phyloP scores from a whole-genome alignment of 139 green algal species.

The Chlamydomonas schloesseri region DNA sequence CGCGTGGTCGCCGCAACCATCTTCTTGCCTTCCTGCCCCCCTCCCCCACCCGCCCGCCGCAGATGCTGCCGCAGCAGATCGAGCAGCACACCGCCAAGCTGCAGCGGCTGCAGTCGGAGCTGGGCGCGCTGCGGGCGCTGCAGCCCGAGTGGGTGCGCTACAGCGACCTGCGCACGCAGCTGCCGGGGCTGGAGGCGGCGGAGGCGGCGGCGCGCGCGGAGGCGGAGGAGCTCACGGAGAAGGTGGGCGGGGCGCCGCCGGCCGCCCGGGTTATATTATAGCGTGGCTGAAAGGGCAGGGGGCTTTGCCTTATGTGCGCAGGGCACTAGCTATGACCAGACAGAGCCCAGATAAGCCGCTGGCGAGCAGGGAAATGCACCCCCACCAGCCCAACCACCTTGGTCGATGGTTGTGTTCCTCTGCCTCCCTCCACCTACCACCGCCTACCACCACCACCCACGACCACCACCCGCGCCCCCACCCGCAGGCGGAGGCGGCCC shows the following conservation, averaged over 20 bases:
- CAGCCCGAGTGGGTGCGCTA: conserved; percentile 44
- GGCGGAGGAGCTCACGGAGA: background rate
- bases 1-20: no score
- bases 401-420: background rate
- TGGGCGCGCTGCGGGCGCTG: conserved; percentile 43
- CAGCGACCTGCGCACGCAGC: conserved; percentile 5
- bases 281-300: no score
- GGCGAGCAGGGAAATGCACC: no score
- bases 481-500: background rate
- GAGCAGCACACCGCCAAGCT: background rate
- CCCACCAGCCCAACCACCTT: no score
- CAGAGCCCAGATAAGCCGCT: no score
- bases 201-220: background rate
- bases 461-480: background rate
- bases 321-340: no score
- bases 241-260: conserved; percentile 12
- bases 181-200: background rate
- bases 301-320: no score
- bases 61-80: conserved; percentile 16
- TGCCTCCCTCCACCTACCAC: background rate
- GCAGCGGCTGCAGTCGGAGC: conserved; percentile 31
- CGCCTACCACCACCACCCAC: no score
- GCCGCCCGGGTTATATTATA: no score
- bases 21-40: background rate
- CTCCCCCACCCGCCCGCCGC: background rate